phyloP scores from a whole-genome alignment of 345 rosid genomes.

The Noccaea bulbosa region DNA sequence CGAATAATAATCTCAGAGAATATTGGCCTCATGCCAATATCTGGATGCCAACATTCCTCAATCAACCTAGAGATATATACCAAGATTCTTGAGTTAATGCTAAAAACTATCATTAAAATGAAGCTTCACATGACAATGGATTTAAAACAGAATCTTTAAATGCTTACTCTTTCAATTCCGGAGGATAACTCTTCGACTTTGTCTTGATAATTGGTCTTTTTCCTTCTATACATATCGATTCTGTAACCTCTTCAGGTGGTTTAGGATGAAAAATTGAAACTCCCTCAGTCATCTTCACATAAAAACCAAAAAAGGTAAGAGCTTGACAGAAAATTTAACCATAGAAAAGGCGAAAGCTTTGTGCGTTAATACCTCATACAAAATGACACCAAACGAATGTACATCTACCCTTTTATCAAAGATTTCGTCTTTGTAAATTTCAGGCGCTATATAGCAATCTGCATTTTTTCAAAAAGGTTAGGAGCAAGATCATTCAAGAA shows the following conservation, averaged over 20 bases:
- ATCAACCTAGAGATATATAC: slow-evolving; percentile 62
- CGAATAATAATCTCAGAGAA: slow-evolving; percentile 86
- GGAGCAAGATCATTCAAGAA: slow-evolving; percentile 18
- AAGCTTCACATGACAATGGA: slow-evolving; percentile 2
- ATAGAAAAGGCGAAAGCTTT: neutral
- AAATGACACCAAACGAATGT: slow-evolving; percentile 81
- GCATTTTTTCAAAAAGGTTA: slow-evolving; percentile 34
- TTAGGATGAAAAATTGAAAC: slow-evolving; percentile 74
- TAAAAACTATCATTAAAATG: neutral
- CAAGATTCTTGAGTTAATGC: slow-evolving; percentile 7
- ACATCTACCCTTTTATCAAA: slow-evolving; percentile 82
- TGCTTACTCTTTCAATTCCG: slow-evolving; percentile 77
- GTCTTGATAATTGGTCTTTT: slow-evolving; percentile 71
- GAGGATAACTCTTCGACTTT: slow-evolving; percentile 56
- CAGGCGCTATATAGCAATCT: slow-evolving; percentile 86
- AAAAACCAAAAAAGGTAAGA: slow-evolving; percentile 9
- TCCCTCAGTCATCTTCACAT: slow-evolving; percentile 84
- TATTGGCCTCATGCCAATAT: slow-evolving; percentile 62
- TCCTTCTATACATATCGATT: slow-evolving; percentile 67
- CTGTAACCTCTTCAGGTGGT: slow-evolving; percentile 67
- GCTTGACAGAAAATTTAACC: slow-evolving; percentile 6
- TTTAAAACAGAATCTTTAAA: neutral
- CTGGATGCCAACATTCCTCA: slow-evolving; percentile 88
- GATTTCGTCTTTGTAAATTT: slow-evolving; percentile 59
- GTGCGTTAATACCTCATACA: slow-evolving; percentile 73